Conservation (phyloP, 352 stramenopile genomes). For the Pseudoperonospora humuli region DNA sequence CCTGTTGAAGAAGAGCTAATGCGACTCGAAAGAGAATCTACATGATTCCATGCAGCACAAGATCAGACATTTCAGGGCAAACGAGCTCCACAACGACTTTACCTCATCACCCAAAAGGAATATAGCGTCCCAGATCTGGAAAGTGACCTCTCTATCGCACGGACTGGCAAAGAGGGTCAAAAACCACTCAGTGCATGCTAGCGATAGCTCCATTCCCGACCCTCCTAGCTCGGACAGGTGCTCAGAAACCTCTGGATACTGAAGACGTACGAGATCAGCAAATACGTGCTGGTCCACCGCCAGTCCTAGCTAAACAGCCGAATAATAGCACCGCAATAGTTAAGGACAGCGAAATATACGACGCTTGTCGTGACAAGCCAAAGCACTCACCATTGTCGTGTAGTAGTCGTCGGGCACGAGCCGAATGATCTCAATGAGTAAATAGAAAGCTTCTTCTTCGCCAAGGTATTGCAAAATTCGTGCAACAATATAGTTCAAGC, state of each 20-base stretch:
- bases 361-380: background rate
- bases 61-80: background rate
- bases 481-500: slow-evolving; percentile 83
- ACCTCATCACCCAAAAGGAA: slow-evolving; percentile 82
- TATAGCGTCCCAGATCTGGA: slow-evolving; percentile 78
- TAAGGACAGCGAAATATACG: background rate
- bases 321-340: slow-evolving; percentile 1
- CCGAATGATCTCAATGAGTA: slow-evolving; percentile 71
- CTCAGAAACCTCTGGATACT: slow-evolving; percentile 61
- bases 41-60: background rate
- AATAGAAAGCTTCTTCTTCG: slow-evolving; percentile 78
- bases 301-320: slow-evolving; percentile 51
- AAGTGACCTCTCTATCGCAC: slow-evolving; percentile 59
- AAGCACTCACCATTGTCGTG: slow-evolving; percentile 66
- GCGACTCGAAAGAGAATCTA: slow-evolving; percentile 75
- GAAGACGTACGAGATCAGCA: slow-evolving; percentile 70
- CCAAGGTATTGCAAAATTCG: slow-evolving; percentile 55
- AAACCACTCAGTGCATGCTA: slow-evolving; percentile 86
- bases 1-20: slow-evolving; percentile 62
- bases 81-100: background rate
- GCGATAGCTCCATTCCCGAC: slow-evolving; percentile 78
- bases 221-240: slow-evolving; percentile 58
- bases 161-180: slow-evolving; percentile 82
- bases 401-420: slow-evolving; percentile 85
- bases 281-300: slow-evolving; percentile 87